A percentile compares a stretch with the other conserved stretches of the same genome.
These are phyloP conservation scores for Tolypocladium ophioglossoides DNA, from an alignment of 2,329 filamentous ascomycete genomes.

Conservation along the genomic window DNA sequence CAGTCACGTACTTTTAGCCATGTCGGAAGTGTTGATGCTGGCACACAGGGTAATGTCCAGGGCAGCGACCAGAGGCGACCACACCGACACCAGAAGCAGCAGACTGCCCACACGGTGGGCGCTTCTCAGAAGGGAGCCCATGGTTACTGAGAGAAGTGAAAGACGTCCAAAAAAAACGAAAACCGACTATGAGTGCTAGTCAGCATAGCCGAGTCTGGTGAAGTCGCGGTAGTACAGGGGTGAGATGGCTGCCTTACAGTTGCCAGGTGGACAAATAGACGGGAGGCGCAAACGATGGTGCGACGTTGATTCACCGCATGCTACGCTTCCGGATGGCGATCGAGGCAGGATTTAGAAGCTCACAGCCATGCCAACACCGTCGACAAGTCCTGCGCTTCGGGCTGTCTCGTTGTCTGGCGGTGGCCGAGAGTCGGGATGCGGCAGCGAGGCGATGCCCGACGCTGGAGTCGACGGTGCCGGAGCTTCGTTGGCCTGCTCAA, in stretches of 20 bases:
- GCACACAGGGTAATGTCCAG: slow-evolving; percentile 23
- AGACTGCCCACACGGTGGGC: background rate
- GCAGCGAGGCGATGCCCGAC: background rate
- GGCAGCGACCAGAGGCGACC: slow-evolving; percentile 12
- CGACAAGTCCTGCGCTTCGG: background rate
- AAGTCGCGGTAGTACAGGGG: background rate
- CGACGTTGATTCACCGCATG: background rate
- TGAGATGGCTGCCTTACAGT: background rate
- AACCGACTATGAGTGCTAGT: background rate
- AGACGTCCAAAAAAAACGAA: background rate
- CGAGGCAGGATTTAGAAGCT: background rate
- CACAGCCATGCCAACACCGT: background rate
- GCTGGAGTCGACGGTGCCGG: background rate
- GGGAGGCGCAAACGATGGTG: background rate
- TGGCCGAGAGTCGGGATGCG: background rate
- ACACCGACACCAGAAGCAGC: slow-evolving; percentile 13
- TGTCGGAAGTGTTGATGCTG: slow-evolving; percentile 24
- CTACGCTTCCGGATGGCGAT: background rate
- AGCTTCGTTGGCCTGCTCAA: background rate
- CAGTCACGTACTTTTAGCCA: slow-evolving; percentile 18
- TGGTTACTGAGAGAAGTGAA: slow-evolving; percentile 3
- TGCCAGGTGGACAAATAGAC: background rate
- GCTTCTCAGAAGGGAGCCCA: slow-evolving; percentile 12
- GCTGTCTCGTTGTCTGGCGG: background rate
- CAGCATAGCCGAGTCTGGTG: background rate